Conservation (phyloP, 495 filamentous ascomycete species). For the Aspergillus homomorphus region DNA sequence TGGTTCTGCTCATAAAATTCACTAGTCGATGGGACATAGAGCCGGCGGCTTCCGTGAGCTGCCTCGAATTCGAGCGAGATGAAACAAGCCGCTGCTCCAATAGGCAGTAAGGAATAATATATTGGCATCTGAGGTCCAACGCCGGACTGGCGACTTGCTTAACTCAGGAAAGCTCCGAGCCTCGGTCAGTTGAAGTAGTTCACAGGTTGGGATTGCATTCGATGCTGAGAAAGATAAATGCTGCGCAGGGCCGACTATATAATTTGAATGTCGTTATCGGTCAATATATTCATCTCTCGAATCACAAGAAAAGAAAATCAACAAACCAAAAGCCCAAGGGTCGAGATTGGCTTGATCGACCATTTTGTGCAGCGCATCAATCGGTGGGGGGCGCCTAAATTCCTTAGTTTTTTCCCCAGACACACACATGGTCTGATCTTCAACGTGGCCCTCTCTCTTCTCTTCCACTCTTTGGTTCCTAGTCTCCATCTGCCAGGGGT, state of each 20-base stretch:
- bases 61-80: background rate
- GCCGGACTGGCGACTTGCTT: background rate
- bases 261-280: no score
- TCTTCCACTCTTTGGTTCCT: slow-evolving; percentile 12
- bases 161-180: background rate
- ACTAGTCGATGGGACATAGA: background rate
- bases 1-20: background rate
- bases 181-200: background rate
- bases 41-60: background rate
- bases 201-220: background rate
- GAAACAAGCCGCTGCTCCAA: background rate
- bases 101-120: background rate
- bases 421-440: slow-evolving; percentile 21
- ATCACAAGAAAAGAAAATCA: background rate
- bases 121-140: background rate
- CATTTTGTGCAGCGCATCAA: background rate
- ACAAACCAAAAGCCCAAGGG: background rate
- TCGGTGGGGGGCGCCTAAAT: background rate
- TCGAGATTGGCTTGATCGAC: background rate
- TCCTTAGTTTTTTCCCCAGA: slow-evolving; percentile 20
- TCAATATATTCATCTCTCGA: background rate
- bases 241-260: no score
- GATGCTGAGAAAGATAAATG: background rate
- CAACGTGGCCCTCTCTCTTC: slow-evolving; percentile 23
- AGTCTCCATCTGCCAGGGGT: slow-evolving; percentile 16